Conservation (phyloP, 805 yeast species). For the Pichia manshurica region DNA sequence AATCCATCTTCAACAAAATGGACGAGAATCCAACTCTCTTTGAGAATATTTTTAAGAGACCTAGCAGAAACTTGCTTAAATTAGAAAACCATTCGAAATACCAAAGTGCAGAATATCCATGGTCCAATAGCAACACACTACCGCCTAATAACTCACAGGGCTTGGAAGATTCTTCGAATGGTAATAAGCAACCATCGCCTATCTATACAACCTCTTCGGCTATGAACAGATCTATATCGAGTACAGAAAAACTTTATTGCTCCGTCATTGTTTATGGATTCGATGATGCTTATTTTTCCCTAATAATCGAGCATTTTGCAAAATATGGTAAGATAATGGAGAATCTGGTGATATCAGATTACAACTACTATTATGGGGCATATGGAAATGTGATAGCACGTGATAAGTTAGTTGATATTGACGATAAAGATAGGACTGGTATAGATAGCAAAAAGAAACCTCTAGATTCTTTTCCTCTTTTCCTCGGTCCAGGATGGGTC, state of each 20-base stretch:
- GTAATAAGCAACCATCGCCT: neutral
- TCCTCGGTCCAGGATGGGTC: slow-evolving; percentile 87
- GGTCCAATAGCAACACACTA: neutral
- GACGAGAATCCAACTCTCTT: slow-evolving; percentile 37
- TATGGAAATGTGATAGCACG: slow-evolving; percentile 3
- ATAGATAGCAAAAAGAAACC: neutral
- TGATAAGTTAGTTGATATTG: neutral
- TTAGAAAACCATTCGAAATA: slow-evolving; percentile 18
- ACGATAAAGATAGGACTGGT: neutral
- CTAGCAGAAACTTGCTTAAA: slow-evolving; percentile 15
- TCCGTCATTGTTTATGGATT: slow-evolving; percentile 87
- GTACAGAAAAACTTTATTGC: slow-evolving; percentile 34
- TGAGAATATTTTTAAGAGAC: slow-evolving; percentile 40
- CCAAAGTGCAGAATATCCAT: slow-evolving; percentile 15
- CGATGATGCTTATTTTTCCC: slow-evolving; percentile 66
- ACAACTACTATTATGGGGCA: slow-evolving; percentile 3
- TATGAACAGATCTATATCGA: neutral
- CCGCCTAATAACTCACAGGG: neutral
- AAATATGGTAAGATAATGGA: slow-evolving; percentile 15
- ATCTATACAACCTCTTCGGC: neutral
- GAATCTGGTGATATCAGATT: slow-evolving; percentile 8
- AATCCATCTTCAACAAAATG: slow-evolving; percentile 32
- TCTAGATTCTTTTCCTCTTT: slow-evolving; percentile 47
- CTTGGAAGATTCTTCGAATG: neutral
- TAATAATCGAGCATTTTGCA: slow-evolving; percentile 43